Base-by-base conservation (phyloP, 352 stramenopile genomes). In the Phytopythium chamaehyphon region DNA sequence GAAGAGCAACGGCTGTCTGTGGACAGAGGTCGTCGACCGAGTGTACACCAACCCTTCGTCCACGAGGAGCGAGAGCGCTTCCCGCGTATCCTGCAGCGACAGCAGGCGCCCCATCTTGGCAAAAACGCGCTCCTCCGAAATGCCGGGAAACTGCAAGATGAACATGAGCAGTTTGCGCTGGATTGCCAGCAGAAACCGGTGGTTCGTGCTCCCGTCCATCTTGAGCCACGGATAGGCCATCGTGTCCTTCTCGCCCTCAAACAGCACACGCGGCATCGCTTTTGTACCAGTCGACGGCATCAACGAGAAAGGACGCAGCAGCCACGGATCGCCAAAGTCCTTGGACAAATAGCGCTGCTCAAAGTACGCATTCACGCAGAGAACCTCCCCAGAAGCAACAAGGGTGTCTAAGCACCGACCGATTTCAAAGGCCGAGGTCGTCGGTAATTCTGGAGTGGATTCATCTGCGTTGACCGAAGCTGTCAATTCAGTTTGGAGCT, bases 141-240 rank as follows among this genome's bases (percentile, higher is more conserved):
- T 76, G 26, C 82, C 82, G 1, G 82, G 82, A 2, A 55, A 55
- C 47, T 79, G 46, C 37, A 90, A 36, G 31, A 93, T 63, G 19
- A 74, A 63, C 22, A 71, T 47, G 19, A 93, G 54, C 39, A 93
- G 43, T 51, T 88, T 90, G 40, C 82, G 82, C 53, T 93, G 82
- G 40, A 93, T 83, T 22, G 73, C 69, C 23, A 89, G 86, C 15
- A 93, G 35, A 47, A 93, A 93, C 23, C 66, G 70, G 55, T 82
- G 79, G 52, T 93, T 89, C 26, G 72, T 78, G 46, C 66, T 73
- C 24, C 82, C 79, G 49, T 90, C 71, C 82, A 90, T 93, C 57
- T 89, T 89, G 23, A 90, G 65, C 82, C 82, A 93, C 23, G 82
- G 82, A 51, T 79, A 92, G 24, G 81, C 83, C 9, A 89, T 55